phyloP scores from a whole-genome alignment of 805 yeast genomes.

The Nakazawaea ernobii region DNA sequence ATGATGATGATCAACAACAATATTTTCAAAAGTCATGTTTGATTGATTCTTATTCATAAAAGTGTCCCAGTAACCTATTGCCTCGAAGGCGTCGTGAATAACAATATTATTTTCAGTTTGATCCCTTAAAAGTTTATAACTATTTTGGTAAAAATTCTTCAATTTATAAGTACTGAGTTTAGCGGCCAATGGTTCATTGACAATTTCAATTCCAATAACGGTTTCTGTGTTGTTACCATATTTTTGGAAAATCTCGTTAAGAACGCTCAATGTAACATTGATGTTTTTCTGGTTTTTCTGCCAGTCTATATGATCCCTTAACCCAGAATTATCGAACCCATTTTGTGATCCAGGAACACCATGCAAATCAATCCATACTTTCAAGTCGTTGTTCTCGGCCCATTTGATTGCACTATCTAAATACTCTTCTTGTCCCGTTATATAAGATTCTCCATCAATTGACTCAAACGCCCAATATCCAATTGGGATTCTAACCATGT shows the following conservation, averaged over 20 bases:
- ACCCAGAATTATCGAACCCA: constrained; percentile 93
- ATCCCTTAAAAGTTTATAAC: constrained; percentile 59
- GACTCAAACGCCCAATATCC: constrained; percentile 89
- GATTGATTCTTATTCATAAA: constrained; percentile 26
- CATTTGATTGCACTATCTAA: constrained; percentile 74
- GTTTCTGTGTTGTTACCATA: constrained; percentile 72
- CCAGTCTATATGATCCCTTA: constrained; percentile 58
- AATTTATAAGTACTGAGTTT: constrained; percentile 52
- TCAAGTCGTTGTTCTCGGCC: constrained; percentile 56
- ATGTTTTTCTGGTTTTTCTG: constrained; percentile 45
- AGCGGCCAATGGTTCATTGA: constrained; percentile 88
- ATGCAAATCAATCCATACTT: constrained; percentile 89
- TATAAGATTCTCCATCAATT: constrained; percentile 73
- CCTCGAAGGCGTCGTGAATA: constrained; percentile 79
- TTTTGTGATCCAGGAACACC: constrained; percentile 98
- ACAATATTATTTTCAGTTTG: constrained; percentile 53
- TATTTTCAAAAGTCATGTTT: constrained; percentile 42
- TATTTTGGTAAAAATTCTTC: constrained; percentile 53
- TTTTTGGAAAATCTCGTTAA: constrained; percentile 48
- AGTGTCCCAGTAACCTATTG: constrained; percentile 56
- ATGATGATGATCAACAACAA: constrained; percentile 83
- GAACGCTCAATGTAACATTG: constrained; percentile 47
- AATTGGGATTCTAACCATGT: constrained; percentile 83
- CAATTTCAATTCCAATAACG: constrained; percentile 75
- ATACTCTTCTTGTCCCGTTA: constrained; percentile 70